Conservation (phyloP, 2,329 filamentous ascomycete species). For the Aspergillus sp. region DNA sequence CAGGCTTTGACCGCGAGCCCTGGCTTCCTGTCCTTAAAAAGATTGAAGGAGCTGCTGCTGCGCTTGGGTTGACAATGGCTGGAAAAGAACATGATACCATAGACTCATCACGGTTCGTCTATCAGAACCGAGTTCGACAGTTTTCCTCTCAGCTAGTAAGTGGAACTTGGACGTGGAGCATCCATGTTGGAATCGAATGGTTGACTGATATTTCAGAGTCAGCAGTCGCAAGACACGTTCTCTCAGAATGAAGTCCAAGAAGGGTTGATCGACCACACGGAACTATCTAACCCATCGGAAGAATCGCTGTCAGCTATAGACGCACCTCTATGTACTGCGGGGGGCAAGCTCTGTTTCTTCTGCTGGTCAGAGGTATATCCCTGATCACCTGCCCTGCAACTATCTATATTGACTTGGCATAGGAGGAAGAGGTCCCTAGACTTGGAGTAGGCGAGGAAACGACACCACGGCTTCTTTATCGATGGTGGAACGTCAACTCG, state of each 20-base stretch:
- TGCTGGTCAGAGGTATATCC: constrained; percentile 23
- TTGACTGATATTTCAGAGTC: not conserved
- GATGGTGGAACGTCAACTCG: constrained; percentile 38
- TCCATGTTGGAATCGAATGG: too few species aligned
- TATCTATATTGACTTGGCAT: not conserved
- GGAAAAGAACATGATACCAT: constrained; percentile 21
- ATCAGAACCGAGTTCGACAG: not conserved
- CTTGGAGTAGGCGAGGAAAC: not conserved
- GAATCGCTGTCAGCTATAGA: too few species aligned
- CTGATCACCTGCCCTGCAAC: not conserved
- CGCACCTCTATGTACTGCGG: constrained; percentile 18
- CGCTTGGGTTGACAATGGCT: constrained; percentile 7
- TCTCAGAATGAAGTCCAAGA: not conserved
- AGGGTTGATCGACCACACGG: not conserved
- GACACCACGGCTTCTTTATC: constrained; percentile 37
- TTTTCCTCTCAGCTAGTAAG: not conserved
- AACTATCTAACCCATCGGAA: not conserved
- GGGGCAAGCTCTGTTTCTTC: constrained; percentile 30
- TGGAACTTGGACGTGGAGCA: not conserved
- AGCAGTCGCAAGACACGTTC: not conserved
- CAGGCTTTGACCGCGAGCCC: constrained; percentile 21
- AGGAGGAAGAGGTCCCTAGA: not conserved
- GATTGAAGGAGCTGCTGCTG: constrained; percentile 21
- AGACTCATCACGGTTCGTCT: constrained; percentile 13
- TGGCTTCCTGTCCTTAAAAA: constrained; percentile 22